Percentiles rank a stretch among this genome's conserved stretches.
phyloP scores from a whole-genome alignment of 768 basidiomycete species.

The Leccinellum rugosiceps region DNA sequence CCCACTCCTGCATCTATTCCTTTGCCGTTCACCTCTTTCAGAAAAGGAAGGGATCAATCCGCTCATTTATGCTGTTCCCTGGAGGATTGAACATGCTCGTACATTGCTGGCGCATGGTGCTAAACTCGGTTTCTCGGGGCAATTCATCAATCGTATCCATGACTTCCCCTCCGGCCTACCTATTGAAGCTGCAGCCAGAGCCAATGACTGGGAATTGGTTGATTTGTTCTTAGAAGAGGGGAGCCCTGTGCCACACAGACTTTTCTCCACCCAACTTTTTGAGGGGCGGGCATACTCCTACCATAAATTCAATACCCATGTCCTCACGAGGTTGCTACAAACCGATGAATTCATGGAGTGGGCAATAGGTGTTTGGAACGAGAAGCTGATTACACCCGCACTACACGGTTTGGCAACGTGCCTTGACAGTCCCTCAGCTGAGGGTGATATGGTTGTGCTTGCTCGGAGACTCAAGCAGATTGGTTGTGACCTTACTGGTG shows the following conservation, averaged over 20 bases:
- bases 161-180: neutral
- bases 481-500: neutral
- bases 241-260: neutral
- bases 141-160: too few relatives aligned
- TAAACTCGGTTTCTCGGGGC: neutral
- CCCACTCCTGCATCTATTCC: neutral
- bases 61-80: neutral
- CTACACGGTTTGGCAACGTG: neutral
- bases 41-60: neutral
- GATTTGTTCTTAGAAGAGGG: neutral
- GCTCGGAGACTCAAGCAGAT: neutral
- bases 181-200: neutral
- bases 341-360: neutral
- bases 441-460: neutral
- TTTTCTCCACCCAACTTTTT: neutral
- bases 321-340: neutral
- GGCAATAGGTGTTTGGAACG: neutral
- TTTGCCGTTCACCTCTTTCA: neutral
- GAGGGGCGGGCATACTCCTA: fast-evolving
- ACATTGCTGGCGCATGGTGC: neutral
- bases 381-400: fast-evolving
- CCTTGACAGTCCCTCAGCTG: neutral
- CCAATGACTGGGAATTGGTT: neutral
- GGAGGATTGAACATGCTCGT: neutral
- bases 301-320: fast-evolving